Conservation (phyloP, 179 eudicot species). For the Vitellaria paradoxa region DNA sequence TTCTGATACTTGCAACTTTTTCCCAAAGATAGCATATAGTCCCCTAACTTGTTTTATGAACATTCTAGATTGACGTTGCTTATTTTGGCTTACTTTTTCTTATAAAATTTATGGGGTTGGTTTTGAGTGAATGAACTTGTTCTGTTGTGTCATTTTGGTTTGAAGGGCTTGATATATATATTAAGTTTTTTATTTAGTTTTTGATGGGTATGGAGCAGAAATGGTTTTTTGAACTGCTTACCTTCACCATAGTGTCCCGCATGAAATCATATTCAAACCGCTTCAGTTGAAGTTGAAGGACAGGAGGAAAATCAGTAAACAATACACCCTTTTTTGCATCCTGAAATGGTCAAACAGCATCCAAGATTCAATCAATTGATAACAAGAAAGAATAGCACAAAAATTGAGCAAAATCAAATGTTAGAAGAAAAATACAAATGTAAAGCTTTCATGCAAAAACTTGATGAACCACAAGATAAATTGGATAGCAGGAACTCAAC, state of each 20-base stretch:
- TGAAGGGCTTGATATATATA: too few relatives aligned
- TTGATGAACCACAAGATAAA: not conserved
- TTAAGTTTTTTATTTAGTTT: too few relatives aligned
- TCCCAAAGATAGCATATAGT: too few relatives aligned
- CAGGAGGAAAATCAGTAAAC: constrained; percentile 69
- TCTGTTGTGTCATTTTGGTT: too few relatives aligned
- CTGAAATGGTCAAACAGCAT: constrained; percentile 29
- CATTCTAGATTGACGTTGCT: too few relatives aligned
- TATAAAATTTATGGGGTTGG: too few relatives aligned
- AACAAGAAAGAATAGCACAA: not conserved
- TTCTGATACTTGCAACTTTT: too few relatives aligned
- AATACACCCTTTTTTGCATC: constrained; percentile 74
- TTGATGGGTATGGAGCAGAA: not conserved
- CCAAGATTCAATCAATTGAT: not conserved
- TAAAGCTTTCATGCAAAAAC: not conserved
- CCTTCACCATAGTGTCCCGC: constrained; percentile 76
- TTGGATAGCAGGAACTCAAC: constrained; percentile 4
- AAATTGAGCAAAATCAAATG: not conserved
- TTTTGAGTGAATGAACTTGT: too few relatives aligned
- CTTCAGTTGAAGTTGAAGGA: constrained; percentile 67
- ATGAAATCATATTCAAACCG: constrained; percentile 69
- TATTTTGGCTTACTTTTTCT: too few relatives aligned
- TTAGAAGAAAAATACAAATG: not conserved
- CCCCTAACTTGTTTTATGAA: too few relatives aligned
- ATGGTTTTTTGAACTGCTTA: constrained; percentile 19